Conservation (phyloP, 2,329 filamentous ascomycete genomes). For the Erysiphe pulchra region DNA sequence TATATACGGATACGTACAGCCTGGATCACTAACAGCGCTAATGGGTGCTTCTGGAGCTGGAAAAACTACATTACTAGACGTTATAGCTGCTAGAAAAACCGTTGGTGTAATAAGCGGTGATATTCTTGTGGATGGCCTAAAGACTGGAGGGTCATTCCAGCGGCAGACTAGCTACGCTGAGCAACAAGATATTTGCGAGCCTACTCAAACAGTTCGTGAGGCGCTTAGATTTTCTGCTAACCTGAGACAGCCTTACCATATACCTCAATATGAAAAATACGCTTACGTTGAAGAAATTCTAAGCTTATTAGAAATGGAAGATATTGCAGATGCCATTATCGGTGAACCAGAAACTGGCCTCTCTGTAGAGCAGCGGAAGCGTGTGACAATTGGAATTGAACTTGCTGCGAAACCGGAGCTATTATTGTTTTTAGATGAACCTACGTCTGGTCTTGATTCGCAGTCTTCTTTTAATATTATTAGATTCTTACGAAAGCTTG, state of each 20-base stretch:
- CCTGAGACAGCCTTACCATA: slow-evolving; percentile 32
- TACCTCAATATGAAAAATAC: slow-evolving; percentile 32
- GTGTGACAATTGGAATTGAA: slow-evolving; percentile 36
- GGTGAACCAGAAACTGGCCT: slow-evolving; percentile 32
- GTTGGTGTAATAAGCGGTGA: slow-evolving; percentile 37
- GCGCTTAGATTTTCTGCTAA: slow-evolving; percentile 40
- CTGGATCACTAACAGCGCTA: slow-evolving; percentile 33
- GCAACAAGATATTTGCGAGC: slow-evolving; percentile 37
- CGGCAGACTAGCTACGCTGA: slow-evolving; percentile 38
- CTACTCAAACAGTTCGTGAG: slow-evolving; percentile 35
- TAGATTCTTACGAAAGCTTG: slow-evolving; percentile 30
- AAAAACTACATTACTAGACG: slow-evolving; percentile 40
- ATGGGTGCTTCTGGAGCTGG: slow-evolving; percentile 38
- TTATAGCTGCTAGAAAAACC: slow-evolving; percentile 34
- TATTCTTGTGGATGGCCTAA: slow-evolving; percentile 32
- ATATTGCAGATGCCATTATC: slow-evolving; percentile 39
- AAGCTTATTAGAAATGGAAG: slow-evolving; percentile 36
- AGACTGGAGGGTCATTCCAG: slow-evolving; percentile 33
- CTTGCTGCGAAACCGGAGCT: slow-evolving; percentile 31
- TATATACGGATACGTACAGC: slow-evolving; percentile 34
- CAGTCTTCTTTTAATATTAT: slow-evolving; percentile 34
- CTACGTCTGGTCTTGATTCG: slow-evolving; percentile 30
- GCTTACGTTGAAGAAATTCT: slow-evolving; percentile 41
- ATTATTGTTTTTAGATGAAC: slow-evolving; percentile 32
- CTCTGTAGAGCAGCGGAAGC: slow-evolving; percentile 40